Conservation (phyloP, 768 basidiomycete species). For the Leccinellum albellum region DNA sequence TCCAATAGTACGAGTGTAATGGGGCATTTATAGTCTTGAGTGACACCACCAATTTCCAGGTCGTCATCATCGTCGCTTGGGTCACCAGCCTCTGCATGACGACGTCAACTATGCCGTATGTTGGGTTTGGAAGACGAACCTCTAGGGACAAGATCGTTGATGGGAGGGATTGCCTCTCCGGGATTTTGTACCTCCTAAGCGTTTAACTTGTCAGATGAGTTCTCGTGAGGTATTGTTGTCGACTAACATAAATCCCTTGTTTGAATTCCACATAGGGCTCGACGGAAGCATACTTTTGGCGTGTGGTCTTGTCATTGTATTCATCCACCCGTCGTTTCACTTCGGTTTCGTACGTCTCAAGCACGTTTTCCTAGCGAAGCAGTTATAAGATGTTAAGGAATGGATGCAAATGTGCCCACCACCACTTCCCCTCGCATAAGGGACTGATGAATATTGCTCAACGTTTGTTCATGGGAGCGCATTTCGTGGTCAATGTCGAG, state of each 20-base stretch:
- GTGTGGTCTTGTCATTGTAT: conserved; percentile 59
- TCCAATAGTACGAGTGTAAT: conserved; percentile 62
- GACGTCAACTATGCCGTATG: background rate
- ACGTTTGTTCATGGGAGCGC: conserved; percentile 47
- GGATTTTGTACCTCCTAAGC: conserved; percentile 64
- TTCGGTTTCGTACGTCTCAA: conserved; percentile 48
- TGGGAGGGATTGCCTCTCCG: conserved; percentile 68
- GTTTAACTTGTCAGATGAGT: conserved; percentile 7
- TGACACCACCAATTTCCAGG: conserved; percentile 81
- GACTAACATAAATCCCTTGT: conserved; percentile 62
- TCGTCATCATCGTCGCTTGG: conserved; percentile 85
- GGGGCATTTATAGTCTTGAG: conserved; percentile 82
- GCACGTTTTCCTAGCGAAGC: conserved; percentile 45
- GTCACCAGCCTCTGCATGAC: conserved; percentile 65
- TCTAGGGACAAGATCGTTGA: conserved; percentile 66
- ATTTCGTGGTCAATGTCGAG: conserved; percentile 67
- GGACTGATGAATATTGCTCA: conserved; percentile 55
- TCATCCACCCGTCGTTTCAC: conserved; percentile 40
- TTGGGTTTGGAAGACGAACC: conserved; percentile 39
- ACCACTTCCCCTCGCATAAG: conserved; percentile 56
- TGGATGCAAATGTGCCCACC: conserved; percentile 36
- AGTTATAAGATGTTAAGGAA: background rate
- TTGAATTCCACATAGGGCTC: conserved; percentile 60
- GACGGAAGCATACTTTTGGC: conserved; percentile 74
- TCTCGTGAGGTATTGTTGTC: background rate